Conservation (phyloP, 805 yeast genomes). For the Metschnikowia lochheadii region DNA sequence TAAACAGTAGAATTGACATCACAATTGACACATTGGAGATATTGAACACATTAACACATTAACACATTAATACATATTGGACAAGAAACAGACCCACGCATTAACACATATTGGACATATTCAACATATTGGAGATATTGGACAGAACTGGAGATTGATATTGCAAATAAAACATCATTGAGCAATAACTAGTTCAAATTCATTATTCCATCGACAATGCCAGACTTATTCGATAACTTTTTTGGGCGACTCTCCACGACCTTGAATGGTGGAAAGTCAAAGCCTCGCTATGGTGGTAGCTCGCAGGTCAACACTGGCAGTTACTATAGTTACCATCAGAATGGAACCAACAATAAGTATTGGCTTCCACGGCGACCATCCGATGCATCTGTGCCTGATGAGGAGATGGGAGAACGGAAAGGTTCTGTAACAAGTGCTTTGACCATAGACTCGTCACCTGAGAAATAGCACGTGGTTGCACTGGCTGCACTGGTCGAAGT, state of each 20-base stretch:
- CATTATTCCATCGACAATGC: slow-evolving; percentile 15
- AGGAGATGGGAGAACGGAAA: slow-evolving; percentile 1
- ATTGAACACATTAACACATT: background rate
- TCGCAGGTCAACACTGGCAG: slow-evolving; percentile 36
- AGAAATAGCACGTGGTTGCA: background rate
- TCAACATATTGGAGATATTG: background rate
- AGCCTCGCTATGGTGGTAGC: slow-evolving; percentile 27
- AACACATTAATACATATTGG: background rate
- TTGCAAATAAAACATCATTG: no score
- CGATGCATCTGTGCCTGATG: background rate
- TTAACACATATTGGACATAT: background rate
- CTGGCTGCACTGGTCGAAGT: no score
- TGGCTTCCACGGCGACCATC: slow-evolving; percentile 21
- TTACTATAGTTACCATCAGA: slow-evolving; percentile 34
- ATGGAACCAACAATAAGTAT: slow-evolving; percentile 35
- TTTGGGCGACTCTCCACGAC: slow-evolving; percentile 29
- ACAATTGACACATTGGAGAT: background rate
- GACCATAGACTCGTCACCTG: background rate
- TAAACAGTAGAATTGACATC: background rate
- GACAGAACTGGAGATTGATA: background rate
- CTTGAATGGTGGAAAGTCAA: slow-evolving; percentile 33
- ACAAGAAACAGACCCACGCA: no score
- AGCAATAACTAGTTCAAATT: no score
- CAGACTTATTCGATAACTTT: slow-evolving; percentile 39
- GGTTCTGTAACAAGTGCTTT: slow-evolving; percentile 1